Conservation (phyloP, 2,329 filamentous ascomycete species). For the Exophiala xenobiotica region DNA sequence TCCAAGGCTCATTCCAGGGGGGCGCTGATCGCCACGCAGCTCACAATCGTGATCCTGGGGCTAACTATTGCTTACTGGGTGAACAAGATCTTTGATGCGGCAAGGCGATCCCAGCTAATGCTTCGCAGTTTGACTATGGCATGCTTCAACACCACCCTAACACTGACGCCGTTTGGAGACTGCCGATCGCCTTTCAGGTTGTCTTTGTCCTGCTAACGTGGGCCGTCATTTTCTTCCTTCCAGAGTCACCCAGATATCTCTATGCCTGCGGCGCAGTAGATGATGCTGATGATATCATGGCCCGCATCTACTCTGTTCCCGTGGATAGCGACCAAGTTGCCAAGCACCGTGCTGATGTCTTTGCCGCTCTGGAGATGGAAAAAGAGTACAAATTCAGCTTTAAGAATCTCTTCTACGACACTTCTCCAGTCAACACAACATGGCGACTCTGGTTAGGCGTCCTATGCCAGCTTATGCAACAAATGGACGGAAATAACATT, state of each 20-base stretch:
- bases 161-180: conserved; percentile 36
- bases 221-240: conserved; percentile 38
- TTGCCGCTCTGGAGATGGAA: conserved; percentile 19
- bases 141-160: conserved; percentile 15
- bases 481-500: conserved; percentile 22
- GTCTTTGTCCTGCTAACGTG: conserved; percentile 43
- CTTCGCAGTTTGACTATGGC: conserved; percentile 21
- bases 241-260: conserved; percentile 37
- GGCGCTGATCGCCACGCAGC: conserved; percentile 21
- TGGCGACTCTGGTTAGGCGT: conserved; percentile 24
- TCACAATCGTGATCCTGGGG: conserved; percentile 12
- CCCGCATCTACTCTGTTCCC: conserved; percentile 17
- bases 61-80: conserved; percentile 1
- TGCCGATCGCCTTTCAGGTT: conserved; percentile 50
- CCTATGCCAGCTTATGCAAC: conserved; percentile 20
- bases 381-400: conserved; percentile 19
- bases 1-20: conserved; percentile 16
- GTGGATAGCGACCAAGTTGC: conserved; percentile 12
- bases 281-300: conserved; percentile 20
- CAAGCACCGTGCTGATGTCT: conserved; percentile 15
- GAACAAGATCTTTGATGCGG: not conserved
- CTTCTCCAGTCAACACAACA: conserved; percentile 17
- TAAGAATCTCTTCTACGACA: conserved; percentile 22
- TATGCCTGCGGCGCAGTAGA: conserved; percentile 15
- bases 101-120: not conserved